Evolutionary conservation across 176 grass and related monocot species (phyloP), one percentile per base, ranked within the genome.

Genomic region (Avena atlantica): DNA sequence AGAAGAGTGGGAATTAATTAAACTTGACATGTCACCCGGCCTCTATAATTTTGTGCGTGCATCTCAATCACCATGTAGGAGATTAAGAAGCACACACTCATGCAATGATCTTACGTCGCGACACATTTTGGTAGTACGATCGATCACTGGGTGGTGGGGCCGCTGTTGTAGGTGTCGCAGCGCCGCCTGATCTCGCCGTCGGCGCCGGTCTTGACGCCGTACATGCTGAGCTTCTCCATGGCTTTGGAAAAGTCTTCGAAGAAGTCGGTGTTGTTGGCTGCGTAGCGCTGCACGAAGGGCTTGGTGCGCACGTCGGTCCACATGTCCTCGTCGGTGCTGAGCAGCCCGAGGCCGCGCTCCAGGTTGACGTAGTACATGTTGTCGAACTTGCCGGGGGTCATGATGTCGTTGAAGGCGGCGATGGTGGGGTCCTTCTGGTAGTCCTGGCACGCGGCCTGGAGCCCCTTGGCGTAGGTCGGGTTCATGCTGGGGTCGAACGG

Each of bases 331-430:
- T 97, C 94, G 2, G 88, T 91, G 55, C 34, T 47, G 70, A 97
- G 94, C 70, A 97, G 75, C 12, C 90, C 94, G 11, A 97, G 82
- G 9, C 94, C 94, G 40, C 84, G 92, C 88, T 90, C 21, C 42
- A 97, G 79, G 81, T 97, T 97, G 72, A 94, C 42, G 88, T 87
- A 97, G 92, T 97, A 97, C 79, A 87, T 83, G 90, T 97, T 97
- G 90, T 97, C 90, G 81, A 88, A 91, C 70, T 88, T 91, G 48
- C 92, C 94, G 3, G 94, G 94, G 5, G 94, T 97, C 90, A 92
- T 94, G 78, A 97, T 70, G 88, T 97, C 94, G 69, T 94, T 97
- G 86, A 91, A 91, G 12, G 90, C 90, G 1, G 90, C 86, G 82
- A 91, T 88, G 70, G 86, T 88, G 1, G 81, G 81, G 78, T 85